Conservation (phyloP, 2,329 filamentous ascomycete species). For the Dothideomycetidae sp. region DNA sequence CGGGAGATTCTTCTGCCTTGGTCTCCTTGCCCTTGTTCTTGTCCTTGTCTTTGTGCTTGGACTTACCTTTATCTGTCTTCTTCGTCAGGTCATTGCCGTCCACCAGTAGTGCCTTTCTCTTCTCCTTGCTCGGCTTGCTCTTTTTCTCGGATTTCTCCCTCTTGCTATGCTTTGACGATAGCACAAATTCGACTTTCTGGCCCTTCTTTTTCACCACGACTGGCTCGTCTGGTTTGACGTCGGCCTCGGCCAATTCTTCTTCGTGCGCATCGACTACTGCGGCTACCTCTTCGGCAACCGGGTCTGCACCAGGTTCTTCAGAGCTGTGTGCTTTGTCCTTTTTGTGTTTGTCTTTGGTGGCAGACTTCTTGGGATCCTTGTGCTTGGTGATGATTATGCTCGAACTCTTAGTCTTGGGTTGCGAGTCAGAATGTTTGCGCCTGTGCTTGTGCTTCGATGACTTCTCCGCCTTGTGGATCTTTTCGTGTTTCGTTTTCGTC, state of each 20-base stretch:
- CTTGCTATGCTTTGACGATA: background rate
- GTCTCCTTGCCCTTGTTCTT: background rate
- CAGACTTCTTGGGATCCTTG: slow-evolving; percentile 2
- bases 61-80: background rate
- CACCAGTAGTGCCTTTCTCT: background rate
- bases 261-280: background rate
- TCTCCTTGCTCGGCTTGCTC: slow-evolving; percentile 1
- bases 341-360: background rate
- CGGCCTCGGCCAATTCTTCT: background rate
- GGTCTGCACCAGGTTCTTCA: background rate
- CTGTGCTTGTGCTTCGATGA: background rate
- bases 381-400: background rate
- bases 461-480: slow-evolving; percentile 3
- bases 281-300: background rate
- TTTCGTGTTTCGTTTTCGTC: background rate
- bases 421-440: too few relatives aligned
- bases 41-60: slow-evolving; percentile 5
- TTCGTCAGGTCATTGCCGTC: background rate
- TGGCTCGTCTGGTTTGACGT: background rate
- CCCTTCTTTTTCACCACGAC: slow-evolving; percentile 1
- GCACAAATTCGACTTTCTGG: background rate
- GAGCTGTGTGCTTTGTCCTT: background rate
- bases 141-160: slow-evolving; percentile 1
- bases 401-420: background rate
- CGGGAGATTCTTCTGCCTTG: background rate